A percentile compares a stretch with the other conserved stretches of the same genome.
Conservation (phyloP, 495 filamentous ascomycete species). For the Penicillium cinerascens region DNA sequence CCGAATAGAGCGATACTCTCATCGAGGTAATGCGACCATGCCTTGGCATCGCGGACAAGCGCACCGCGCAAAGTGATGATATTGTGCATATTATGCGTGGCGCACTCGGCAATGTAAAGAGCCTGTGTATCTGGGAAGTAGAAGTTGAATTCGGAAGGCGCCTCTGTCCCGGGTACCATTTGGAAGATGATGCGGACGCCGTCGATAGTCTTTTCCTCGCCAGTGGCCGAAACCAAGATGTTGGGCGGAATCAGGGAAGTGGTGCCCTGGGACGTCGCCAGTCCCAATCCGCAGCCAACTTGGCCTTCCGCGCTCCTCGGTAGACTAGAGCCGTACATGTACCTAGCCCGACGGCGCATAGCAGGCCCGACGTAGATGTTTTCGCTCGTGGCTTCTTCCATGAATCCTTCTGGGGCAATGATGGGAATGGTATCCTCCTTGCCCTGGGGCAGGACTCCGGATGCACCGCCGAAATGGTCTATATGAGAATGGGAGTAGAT, state of each 20-base stretch:
- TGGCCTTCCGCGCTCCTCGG: conserved; percentile 4
- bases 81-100: conserved; percentile 25
- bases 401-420: conserved; percentile 20
- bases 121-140: conserved; percentile 19
- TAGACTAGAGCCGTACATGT: conserved; percentile 21
- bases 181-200: conserved; percentile 21
- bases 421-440: conserved; percentile 8
- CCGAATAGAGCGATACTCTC: conserved; percentile 16
- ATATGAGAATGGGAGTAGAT: conserved; percentile 27
- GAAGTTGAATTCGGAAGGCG: conserved; percentile 23
- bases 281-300: conserved; percentile 13
- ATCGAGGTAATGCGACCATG: conserved; percentile 18
- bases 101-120: conserved; percentile 20
- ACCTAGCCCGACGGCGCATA: conserved; percentile 16
- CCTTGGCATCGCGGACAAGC: conserved; percentile 17
- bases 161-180: conserved; percentile 22
- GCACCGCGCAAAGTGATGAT: conserved; percentile 26
- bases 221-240: conserved; percentile 8
- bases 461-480: conserved; percentile 23
- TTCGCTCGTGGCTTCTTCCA: conserved; percentile 19
- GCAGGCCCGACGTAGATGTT: conserved; percentile 19
- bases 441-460: conserved; percentile 1
- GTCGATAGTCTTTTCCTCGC: conserved; percentile 9
- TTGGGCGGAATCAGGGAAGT: conserved; percentile 16
- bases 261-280: conserved; percentile 11